A percentile compares a stretch with the other conserved stretches of the same genome.
These are phyloP conservation scores for Striga hermonthica DNA, from an alignment of 305 asterid genomes.

Conservation along the genomic window DNA sequence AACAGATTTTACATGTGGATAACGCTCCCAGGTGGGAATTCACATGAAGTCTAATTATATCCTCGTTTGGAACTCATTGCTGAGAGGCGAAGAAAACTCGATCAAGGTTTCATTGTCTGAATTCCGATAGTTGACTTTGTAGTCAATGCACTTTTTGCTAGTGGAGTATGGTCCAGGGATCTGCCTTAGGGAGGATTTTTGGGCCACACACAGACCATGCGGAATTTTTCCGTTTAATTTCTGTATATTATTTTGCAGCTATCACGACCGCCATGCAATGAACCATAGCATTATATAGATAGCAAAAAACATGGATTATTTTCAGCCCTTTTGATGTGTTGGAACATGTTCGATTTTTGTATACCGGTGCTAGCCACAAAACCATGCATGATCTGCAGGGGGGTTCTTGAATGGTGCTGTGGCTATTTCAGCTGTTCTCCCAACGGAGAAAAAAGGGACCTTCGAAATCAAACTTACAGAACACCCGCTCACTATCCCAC, in stretches of 20 bases:
- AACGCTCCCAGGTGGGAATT: conserved; percentile 29
- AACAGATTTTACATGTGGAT: conserved; percentile 33
- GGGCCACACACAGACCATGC: conserved; percentile 5
- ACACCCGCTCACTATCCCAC: too few species aligned
- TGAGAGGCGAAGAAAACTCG: conserved; percentile 20
- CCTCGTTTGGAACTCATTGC: conserved; percentile 16
- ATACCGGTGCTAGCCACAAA: too few species aligned
- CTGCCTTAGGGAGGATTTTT: conserved; percentile 28
- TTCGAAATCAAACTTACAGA: too few species aligned
- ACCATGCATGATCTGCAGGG: too few species aligned
- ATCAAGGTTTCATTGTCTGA: conserved; percentile 18
- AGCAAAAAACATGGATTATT: conserved; percentile 16
- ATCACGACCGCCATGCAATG: conserved; percentile 24
- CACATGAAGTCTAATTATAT: conserved; percentile 16
- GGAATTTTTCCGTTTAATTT: conserved; percentile 24
- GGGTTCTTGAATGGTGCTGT: too few species aligned
- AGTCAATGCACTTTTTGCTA: neutral
- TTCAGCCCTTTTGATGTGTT: conserved; percentile 26
- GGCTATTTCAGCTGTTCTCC: too few species aligned
- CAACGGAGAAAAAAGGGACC: too few species aligned
- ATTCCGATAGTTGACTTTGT: conserved; percentile 18
- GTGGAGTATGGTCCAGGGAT: conserved; percentile 19
- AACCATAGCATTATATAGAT: conserved; percentile 31
- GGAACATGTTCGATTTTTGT: conserved; percentile 17
- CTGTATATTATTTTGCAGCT: conserved; percentile 34